Evolutionary conservation across 495 filamentous ascomycete genomes (phyloP), one percentile per base, ranked within the genome.

Genomic region (Podospora comata): DNA sequence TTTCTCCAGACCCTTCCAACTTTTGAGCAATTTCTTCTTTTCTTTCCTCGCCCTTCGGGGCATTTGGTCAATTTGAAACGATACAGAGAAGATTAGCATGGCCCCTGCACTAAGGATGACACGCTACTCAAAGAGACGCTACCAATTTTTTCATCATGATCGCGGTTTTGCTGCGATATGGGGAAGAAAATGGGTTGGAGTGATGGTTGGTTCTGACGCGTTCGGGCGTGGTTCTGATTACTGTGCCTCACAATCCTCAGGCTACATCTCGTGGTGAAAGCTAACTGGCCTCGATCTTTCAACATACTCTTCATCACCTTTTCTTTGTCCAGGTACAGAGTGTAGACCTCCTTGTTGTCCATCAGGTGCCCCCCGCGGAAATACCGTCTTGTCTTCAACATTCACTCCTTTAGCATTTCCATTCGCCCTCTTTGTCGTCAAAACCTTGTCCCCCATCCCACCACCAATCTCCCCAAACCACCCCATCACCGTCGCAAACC

Each of bases 81-180:
- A 74, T 75, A 79, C 77, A 92, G 88, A 94, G 90, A 94, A 93
- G 90, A 94, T 93, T 96, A 97, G 93, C 94, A 97, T 97, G 92
- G 94, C 94, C 94, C 94, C 94, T 97, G 94, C 93, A 96, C 93
- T 96, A 97, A 97, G 93, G 93, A 96, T 96, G 93, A 96, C 92
- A 96, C 92, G 92, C 92, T 93, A 91, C 93, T 92, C 91, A 94
- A 93, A 94, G 92, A 93, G 91, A 92, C 89, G 90, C 90, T 92
- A 90, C 85, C 86, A 83, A 90, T 89, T 90, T 90, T 90, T 90
- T 87, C 78, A 19, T 70, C 80, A 74, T 82, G 74, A 39, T 70
- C 74, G 23, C 23, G 55, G 55, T 26, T 26, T 19, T 57, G 55
- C 23, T 26, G 55, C 23, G 55, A 57, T 26, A 57, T 57, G n/a